Evolutionary conservation across 2,329 filamentous ascomycete genomes (phyloP), one percentile per base, ranked within the genome.

Genomic region (Cercospora sesami): DNA sequence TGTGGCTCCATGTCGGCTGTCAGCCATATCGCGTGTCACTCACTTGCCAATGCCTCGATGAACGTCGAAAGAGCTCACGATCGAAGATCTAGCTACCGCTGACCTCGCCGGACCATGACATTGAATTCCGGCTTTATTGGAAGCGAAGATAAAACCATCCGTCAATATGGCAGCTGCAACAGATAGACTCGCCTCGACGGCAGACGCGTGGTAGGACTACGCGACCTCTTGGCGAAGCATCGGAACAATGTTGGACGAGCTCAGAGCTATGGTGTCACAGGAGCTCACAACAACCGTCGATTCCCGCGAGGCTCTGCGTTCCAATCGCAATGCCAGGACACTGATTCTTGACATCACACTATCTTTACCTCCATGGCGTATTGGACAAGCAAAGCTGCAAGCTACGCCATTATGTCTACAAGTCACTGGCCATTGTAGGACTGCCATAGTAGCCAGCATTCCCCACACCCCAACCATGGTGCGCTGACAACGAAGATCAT

Each of bases 1-100:
- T 28, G 26, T 58, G 53, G 53, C 53, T 30, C 14, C 53, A 58
- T 58, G 53, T 30, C 53, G 53, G 53, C 53, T 57, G 53, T 58
- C 53, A 58, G 53, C 53, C 26, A 33, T 30, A 58, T 58, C 26
- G 26, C n/a, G 53, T 31, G 30, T 58, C 53, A 26, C 53, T 26
- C 26, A 58, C 53, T 58, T 58, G 53, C 53, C 23, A 58, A 58
- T 58, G 53, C 28, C 53, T 28, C 23, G 53, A 28, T 30, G 42
- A 48, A 48, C 18, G 42, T 48, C 42, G 21, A 48, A 48, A 26
- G 53, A 28, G 53, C 53, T 57, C 53, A 28, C 23, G 16, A 57
- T 57, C 53, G 26, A 57, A 57, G 53, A 57, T 30, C 23, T 14
- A 7, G 26, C 21, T 31, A 14, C 53, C 36, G 53, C 53, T 28